These are phyloP conservation scores for Spiromastix sp. DNA, from an alignment of 2,329 filamentous ascomycete genomes.

Conservation along the genomic window DNA sequence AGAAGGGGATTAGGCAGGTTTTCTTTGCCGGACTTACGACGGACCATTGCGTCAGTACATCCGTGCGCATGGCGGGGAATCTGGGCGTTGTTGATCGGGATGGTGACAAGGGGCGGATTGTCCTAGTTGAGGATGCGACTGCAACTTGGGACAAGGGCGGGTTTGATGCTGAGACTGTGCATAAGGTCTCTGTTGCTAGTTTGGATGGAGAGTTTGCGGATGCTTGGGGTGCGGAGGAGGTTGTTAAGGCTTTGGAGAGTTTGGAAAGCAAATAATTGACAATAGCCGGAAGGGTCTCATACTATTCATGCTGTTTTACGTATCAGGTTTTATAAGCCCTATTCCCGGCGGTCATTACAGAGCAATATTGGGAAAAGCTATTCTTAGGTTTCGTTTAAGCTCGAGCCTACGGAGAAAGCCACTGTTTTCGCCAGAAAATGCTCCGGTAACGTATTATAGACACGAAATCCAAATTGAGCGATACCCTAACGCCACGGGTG, in stretches of 20 bases:
- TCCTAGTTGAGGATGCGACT: slow-evolving; percentile 38
- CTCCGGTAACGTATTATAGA: no score
- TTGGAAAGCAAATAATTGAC: no score
- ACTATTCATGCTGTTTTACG: no score
- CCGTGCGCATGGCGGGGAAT: slow-evolving; percentile 39
- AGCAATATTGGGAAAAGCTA: background rate
- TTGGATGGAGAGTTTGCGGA: slow-evolving; percentile 37
- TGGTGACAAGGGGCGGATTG: slow-evolving; percentile 24
- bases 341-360: background rate
- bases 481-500: no score
- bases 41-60: slow-evolving; percentile 42
- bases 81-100: slow-evolving; percentile 29
- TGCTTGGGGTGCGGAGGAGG: slow-evolving; percentile 27
- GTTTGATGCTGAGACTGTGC: slow-evolving; percentile 37
- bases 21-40: slow-evolving; percentile 36
- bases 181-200: slow-evolving; percentile 35
- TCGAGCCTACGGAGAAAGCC: no score
- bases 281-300: no score
- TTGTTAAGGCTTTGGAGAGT: slow-evolving; percentile 20
- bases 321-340: no score
- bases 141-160: slow-evolving; percentile 35
- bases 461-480: no score
- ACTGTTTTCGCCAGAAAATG: no score
- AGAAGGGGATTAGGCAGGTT: slow-evolving; percentile 26
- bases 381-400: background rate